A percentile compares a stretch with the other conserved stretches of the same genome.
Conservation (phyloP, 306 rosid genomes). For the apple (Malus domestica) region ASM211411v1 NC_041802.1:25966001-25966500, state of each 20-base stretch:
- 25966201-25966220: conserved; percentile 69
- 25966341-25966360: conserved; percentile 11
- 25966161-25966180: conserved; percentile 80
- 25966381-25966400: conserved; percentile 3
- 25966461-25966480: background rate
- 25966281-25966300: conserved; percentile 85
- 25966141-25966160: conserved; percentile 95
- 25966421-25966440: conserved; percentile 4
- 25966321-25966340: conserved; percentile 10
- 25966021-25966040: conserved; percentile 51
- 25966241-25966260: conserved; percentile 62
- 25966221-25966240: conserved; percentile 45
- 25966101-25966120: conserved; percentile 87
- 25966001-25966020: conserved; percentile 51
- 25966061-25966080: conserved; percentile 98
- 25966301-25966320: conserved; percentile 63
- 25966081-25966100: conserved; percentile 90
- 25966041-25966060: conserved; percentile 83
- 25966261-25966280: conserved; percentile 59
- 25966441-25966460: conserved; percentile 1
- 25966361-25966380: conserved; percentile 3
- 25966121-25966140: conserved; percentile 97
- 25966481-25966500: background rate
- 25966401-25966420: background rate
- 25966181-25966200: conserved; percentile 79